Base-by-base conservation (phyloP, 208 protist species). In the Acanthamoeba triangularis region DNA sequence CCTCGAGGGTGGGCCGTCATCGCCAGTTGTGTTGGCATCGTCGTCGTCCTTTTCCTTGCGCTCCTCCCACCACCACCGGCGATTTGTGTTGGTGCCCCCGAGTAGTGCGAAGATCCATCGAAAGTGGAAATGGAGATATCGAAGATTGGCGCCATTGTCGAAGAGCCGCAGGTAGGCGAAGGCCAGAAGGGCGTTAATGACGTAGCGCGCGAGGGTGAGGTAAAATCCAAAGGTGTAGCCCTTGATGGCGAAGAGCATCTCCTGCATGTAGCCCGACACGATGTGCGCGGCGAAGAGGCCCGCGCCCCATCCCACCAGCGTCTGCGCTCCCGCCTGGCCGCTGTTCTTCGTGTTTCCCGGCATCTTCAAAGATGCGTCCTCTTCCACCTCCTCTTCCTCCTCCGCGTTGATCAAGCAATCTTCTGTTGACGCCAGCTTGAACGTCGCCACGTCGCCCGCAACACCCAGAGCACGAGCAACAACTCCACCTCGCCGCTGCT, bases 191-290 rank as follows among this genome's bases (percentile, higher is more conserved):
- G 76, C 49, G 35, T 85, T 85, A 2, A 85, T 8, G 28, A 85
- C 44, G 49, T 85, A 85, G 20, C 76, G 76, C 41, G 28, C 49
- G 1, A 85, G 49, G 76, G 76, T 85, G 76, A 85, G 76, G 76
- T 85, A 85, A 35, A 85, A 85, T 30, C 76, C 76, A 11, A 85
- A 85, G 25, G 41, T 49, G 49, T 85, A 85, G 76, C 76, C 76
- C 76, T 85, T 85, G 44, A 85, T 56, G 49, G 76, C 30, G 7
- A 85, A 85, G 5, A 85, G 76, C 76, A 59, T 85, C 35, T 85
- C 76, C 49, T 85, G 76, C 41, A 59, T 59, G 76, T 59, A 85
- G 41, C 76, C 76, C 8, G 76, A 85, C 35, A 85, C 76, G 25
- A 85, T 49, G 49, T 85, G 76, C 4, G 49, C 41, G 16, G 30